These are phyloP conservation scores for Serendipita sp. DNA, from an alignment of 768 basidiomycete species.

Conservation along the genomic window DNA sequence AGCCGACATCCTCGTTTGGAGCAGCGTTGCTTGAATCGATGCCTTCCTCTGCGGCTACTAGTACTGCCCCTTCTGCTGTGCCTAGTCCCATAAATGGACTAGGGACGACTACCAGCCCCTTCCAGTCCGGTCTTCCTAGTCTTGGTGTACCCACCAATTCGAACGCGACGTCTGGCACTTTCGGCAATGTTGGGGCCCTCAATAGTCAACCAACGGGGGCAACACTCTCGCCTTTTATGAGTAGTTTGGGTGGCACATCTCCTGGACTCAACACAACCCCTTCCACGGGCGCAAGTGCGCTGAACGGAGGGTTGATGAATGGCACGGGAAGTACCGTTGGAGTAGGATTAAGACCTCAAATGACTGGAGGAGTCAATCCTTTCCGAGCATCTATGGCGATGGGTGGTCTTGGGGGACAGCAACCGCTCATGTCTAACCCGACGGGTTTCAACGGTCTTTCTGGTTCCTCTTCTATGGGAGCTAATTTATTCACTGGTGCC, in stretches of 20 bases:
- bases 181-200: conserved; percentile 14
- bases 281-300: background rate
- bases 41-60: conserved; percentile 54
- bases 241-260: conserved; percentile 11
- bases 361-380: conserved; percentile 28
- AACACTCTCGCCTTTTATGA: conserved; percentile 25
- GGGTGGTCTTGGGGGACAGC: background rate
- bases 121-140: background rate
- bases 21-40: conserved; percentile 55
- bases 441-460: background rate
- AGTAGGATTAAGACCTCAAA: conserved; percentile 25
- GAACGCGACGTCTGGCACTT: conserved; percentile 12
- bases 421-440: conserved; percentile 7
- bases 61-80: background rate
- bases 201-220: conserved; percentile 46
- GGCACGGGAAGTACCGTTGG: conserved; percentile 14
- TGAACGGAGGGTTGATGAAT: background rate
- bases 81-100: background rate
- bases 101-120: background rate
- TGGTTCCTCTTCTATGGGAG: background rate
- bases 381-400: conserved; percentile 26
- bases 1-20: conserved; percentile 68
- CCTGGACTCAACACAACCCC: too few species aligned
- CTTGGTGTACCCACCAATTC: background rate
- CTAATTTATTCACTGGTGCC: background rate